Base-by-base conservation (phyloP, 441 rosid species). In the Manihot esculenta region DNA sequence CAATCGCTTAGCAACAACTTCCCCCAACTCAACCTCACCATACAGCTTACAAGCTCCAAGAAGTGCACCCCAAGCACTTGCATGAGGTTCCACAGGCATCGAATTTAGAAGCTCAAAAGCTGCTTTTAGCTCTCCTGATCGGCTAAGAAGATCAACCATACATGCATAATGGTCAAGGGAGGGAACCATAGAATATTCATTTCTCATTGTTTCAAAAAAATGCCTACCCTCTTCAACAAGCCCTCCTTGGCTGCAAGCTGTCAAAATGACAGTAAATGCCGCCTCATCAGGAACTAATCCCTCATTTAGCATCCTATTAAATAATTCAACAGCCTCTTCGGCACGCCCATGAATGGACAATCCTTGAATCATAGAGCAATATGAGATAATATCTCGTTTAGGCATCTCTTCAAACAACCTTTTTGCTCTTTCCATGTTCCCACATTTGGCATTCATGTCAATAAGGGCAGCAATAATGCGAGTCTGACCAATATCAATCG, bases 11-110 rank as follows among this genome's bases (percentile, higher is more conserved):
- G 90, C 89, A 55, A 84, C 90, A 71, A 72, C 61, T 80, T 85
- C 80, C 44, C 88, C 90, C 27, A 93, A 76, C 80, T 88, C 91
- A 73, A 79, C 74, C 66, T 88, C 79, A 44, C 82, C 75, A 74
- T 88, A 80, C 42, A 85, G 73, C 75, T 83, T 83, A 74, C 98
- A 89, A 47, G 87, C 94, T 63, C 89, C 90, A 50, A 91, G 89
- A 72, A 91, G 83, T 21, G 98, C 90, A 67, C 93, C 94, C 96
- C 97, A 91, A 9, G 88, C 90, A 79, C 94, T 75, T n/a, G 88
- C 85, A 74, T 83, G 70, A 71, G 92, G 84, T 66, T 87, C 86
- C 76, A 85, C 78, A 23, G 97, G 89, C 85, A 85, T 83, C 10
- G 82, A 74, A 66, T 78, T 82, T 23, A 91, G 66, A 71, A 91